Base-by-base conservation (phyloP, 768 basidiomycete genomes). In the Tricholoma terreum region DNA sequence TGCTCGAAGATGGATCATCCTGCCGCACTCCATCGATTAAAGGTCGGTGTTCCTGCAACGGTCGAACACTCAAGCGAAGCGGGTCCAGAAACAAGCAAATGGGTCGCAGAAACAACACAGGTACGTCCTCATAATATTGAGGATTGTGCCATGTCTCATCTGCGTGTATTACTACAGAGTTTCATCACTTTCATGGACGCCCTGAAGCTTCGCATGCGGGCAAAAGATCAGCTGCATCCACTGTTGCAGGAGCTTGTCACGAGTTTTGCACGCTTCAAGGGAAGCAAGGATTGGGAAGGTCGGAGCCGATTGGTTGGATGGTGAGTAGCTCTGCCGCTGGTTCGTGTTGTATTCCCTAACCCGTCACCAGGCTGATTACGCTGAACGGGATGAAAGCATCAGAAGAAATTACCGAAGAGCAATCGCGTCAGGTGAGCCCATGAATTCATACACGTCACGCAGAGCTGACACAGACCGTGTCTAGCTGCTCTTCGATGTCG, bases 171-270 rank as follows among this genome's bases (percentile, higher is more conserved):
- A 8, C n/a, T 56, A 1, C 64, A 98, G 94, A 90, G 87, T 69
- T 99, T 98, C 61, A 98, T 99, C 62, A 98, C 96, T 0, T 95
- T 98, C 62, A 97, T 98, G 92, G 97, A 99, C 64, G 96, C 94
- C 1, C 79, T 98, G 24, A 95, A 94, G 67, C 79, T 98, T 50
- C 86, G 89, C 9, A 75, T 98, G 64, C 84, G 94, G n/a, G 96
- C 97, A 3, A 99, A 98, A 69, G 97, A 98, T 66, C 94, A 97
- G 65, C 79, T 99, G 2, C 95, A 98, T 69, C 94, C 95, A 0
- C 85, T 97, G 58, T 70, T 98, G 43, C 93, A 96, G 61, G 97
- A 96, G 63, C 84, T 99, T n/a, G 93, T 98, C 62, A 91, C 90
- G 1, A 88, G 92, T 6, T 98, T 94, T 68, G 91, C 94, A 5